Base-by-base conservation (phyloP, 1,284 basidiomycete species). In the Cryptococcus sp. region DNA sequence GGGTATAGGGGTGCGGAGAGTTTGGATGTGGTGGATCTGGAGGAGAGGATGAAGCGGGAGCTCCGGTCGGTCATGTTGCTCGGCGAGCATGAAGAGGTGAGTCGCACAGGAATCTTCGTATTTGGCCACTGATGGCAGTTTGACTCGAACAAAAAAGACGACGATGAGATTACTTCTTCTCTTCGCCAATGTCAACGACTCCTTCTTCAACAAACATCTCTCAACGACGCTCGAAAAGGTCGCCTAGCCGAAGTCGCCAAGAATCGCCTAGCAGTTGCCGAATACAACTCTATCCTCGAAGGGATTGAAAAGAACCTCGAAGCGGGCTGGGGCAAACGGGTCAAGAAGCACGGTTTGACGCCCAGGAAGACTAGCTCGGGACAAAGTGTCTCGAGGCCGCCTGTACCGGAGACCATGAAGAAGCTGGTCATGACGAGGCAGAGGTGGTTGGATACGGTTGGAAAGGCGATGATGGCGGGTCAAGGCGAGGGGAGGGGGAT, bases 131-230 rank as follows among this genome's bases (percentile, higher is more conserved):
- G 4, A 19, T 2, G 46, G 7, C 58, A 91, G 86, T 84, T 85
- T 48, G 84, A 91, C 66, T 86, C 82, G 60, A 76, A 81, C 1
- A 78, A 82, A 39, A 81, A 84, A 45, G 85, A 90, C 37, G 93
- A 97, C 63, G 93, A 97, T 70, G 91, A 93, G 43, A 87, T 97
- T 51, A 86, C 91, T 2, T 84, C 86, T 2, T 86, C 90, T 1
- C 80, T 97, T 2, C 85, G 94, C 1, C 83, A 87, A 51, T 87
- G 88, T 25, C 93, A 97, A 69, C 76, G 79, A n/a, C 82, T 87
- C 57, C 78, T 97, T 3, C 81, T 84, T 5, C 76, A 75, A 5
- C 87, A 95, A 47, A 78, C 86, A 2, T 79, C 82, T 7, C 78
- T 82, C 51, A 97, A 97, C 76, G 88, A 89, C 61, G 80, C 81